Percentiles rank a stretch among this genome's conserved stretches.
These are phyloP conservation scores for Mortierella sp. DNA, from an alignment of 371 early-diverging fungal species.

Conservation along the genomic window DNA sequence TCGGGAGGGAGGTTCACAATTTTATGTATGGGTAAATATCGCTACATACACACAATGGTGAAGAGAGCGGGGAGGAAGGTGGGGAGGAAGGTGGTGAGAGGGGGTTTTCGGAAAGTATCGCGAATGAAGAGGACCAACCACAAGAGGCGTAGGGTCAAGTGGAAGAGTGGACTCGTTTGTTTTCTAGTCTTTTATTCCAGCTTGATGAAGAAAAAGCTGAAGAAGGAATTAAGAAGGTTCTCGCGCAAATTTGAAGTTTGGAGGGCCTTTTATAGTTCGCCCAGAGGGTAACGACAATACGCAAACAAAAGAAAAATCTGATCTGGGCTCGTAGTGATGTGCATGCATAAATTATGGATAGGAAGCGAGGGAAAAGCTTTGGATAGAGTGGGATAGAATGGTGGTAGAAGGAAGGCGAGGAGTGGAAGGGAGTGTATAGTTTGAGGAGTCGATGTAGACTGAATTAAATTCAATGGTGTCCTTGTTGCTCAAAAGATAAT, in stretches of 20 bases:
- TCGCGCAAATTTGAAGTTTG: neutral
- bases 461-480: neutral
- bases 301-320: neutral
- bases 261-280: conserved; percentile 5
- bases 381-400: neutral
- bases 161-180: too few species aligned
- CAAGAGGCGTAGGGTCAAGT: too few species aligned
- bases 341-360: conserved; percentile 18
- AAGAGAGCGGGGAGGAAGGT: too few species aligned
- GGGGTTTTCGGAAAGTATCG: too few species aligned
- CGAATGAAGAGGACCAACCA: too few species aligned
- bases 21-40: neutral
- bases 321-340: neutral
- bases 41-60: neutral
- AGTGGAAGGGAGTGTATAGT: neutral
- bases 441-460: neutral
- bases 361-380: neutral
- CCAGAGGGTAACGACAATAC: neutral
- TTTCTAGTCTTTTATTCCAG: too few species aligned
- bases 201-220: too few species aligned
- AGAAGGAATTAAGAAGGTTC: neutral
- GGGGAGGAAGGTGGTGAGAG: neutral
- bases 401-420: neutral
- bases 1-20: neutral
- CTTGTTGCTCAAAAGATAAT: neutral